A percentile compares a stretch with the other conserved stretches of the same genome.
These are phyloP conservation scores for Trichomonascaceae sp. DNA, from an alignment of 1,139 yeast genomes.

Conservation along the genomic window DNA sequence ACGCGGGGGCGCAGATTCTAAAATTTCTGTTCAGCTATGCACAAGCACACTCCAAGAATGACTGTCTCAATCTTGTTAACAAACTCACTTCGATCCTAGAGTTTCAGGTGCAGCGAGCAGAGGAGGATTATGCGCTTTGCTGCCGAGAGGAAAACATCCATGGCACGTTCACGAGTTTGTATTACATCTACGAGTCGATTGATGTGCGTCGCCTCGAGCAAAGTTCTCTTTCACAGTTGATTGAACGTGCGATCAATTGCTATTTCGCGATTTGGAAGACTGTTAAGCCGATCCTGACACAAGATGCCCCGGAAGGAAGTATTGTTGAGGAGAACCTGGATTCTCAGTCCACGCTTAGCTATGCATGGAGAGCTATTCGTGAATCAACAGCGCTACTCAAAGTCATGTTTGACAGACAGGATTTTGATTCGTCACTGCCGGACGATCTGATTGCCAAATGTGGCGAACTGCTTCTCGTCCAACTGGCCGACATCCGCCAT, in stretches of 20 bases:
- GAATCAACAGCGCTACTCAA: slow-evolving; percentile 52
- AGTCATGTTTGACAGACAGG: slow-evolving; percentile 26
- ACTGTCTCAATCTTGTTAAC: slow-evolving; percentile 6
- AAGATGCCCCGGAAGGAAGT: slow-evolving; percentile 57
- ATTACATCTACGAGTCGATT: slow-evolving; percentile 31
- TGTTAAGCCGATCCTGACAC: slow-evolving; percentile 43
- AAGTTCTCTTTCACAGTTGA: slow-evolving; percentile 10
- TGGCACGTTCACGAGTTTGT: slow-evolving; percentile 49
- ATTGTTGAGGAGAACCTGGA: slow-evolving; percentile 32
- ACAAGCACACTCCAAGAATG: slow-evolving; percentile 9
- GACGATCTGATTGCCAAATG: slow-evolving; percentile 24
- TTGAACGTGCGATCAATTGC: slow-evolving; percentile 16
- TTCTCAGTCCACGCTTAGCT: slow-evolving; percentile 52
- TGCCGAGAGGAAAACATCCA: slow-evolving; percentile 42
- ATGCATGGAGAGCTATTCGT: slow-evolving; percentile 76
- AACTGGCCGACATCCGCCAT: slow-evolving; percentile 65
- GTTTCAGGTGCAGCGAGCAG: slow-evolving; percentile 21
- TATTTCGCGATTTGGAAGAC: slow-evolving; percentile 38
- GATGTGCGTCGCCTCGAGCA: slow-evolving; percentile 2
- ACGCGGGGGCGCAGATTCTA: slow-evolving; percentile 64
- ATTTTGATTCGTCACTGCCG: slow-evolving; percentile 13
- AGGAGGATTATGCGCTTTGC: slow-evolving; percentile 28
- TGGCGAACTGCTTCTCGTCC: slow-evolving; percentile 48
- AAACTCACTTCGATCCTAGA: slow-evolving; percentile 24
- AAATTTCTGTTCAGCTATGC: slow-evolving; percentile 31